Base-by-base conservation (phyloP, 2,329 filamentous ascomycete genomes). In the Exophiala sideris region DNA sequence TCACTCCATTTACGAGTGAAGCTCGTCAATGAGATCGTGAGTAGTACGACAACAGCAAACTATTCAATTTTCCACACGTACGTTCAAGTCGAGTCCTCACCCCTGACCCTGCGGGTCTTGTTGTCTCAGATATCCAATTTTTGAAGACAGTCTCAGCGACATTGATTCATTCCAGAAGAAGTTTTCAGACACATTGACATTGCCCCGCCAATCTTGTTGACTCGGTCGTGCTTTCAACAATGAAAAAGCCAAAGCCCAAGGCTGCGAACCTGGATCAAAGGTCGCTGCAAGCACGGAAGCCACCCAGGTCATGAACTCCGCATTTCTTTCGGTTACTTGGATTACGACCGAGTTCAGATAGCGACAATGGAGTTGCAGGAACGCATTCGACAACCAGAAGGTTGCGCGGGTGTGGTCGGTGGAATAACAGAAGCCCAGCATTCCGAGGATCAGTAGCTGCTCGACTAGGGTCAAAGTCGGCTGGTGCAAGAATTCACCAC, bases 121-220 rank as follows among this genome's bases (percentile, higher is more conserved):
- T 45, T 48, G 46, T 29, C 36, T 24, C 1, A 56, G 45, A 38
- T 52, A 34, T 14, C 40, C 48, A 14, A 56, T 48, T 16, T 52
- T 56, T 12, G 54, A 39, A 3, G 54, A 45, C 14, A 56, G 35
- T 32, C 40, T 56, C 38, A 56, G n/a, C n/a, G 54, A 56, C 35
- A 56, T 34, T 5, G 45, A 45, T 33, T 56, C 54, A 12, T 49
- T 56, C 54, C 54, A 56, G 39, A 56, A 56, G 40, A 45, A 56
- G 10, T 12, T 21, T 34, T 56, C 54, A 16, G 34, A 56, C 3
- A 56, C 12, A 12, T 35, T 48, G 39, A 56, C 54, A 36, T 52
- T 56, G 34, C 29, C 33, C 41, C 52, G 54, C 54, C 54, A 56
- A 29, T 56, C 48, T 42, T 40, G 44, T 5, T 24, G n/a, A 5